Conservation (phyloP, 768 basidiomycete genomes). For the Kwoniella bestiolae region DNA sequence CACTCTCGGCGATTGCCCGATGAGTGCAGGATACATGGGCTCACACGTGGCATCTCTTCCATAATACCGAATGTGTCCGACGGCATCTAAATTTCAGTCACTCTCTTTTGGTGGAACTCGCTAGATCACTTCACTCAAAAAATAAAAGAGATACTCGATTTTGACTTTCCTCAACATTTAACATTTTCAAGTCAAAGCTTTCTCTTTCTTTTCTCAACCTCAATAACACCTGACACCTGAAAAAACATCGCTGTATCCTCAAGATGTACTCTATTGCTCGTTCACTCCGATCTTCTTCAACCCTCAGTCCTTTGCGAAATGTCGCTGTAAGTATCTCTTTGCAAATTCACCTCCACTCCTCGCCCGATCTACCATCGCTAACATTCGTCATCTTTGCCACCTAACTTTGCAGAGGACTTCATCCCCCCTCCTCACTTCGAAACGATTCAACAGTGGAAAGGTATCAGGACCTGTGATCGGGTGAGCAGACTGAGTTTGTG, state of each 20-base stretch:
- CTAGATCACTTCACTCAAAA: not conserved
- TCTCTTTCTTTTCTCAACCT: not conserved
- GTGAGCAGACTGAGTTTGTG: constrained; percentile 23
- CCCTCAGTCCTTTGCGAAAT: constrained; percentile 30
- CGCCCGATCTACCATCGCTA: not conserved
- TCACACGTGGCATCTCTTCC: no score
- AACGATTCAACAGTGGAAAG: constrained; percentile 94
- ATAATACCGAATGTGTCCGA: constrained; percentile 11
- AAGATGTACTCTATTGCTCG: constrained; percentile 51
- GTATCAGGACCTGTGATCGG: constrained; percentile 65
- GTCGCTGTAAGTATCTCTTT: constrained; percentile 63
- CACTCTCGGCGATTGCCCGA: not conserved
- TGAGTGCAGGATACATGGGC: not conserved
- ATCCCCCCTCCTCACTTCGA: constrained; percentile 59
- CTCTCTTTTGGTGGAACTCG: constrained; percentile 4
- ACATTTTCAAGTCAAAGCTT: not conserved
- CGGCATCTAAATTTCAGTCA: constrained; percentile 4
- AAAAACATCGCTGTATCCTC: constrained; percentile 14
- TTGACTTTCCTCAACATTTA: constrained; percentile 2
- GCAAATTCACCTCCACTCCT: constrained; percentile 53
- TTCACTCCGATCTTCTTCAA: constrained; percentile 28
- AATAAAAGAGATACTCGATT: no score
- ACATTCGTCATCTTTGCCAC: constrained; percentile 10
- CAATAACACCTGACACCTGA: not conserved
- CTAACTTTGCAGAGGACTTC: constrained; percentile 31